A percentile compares a stretch with the other conserved stretches of the same genome.
phyloP scores from a whole-genome alignment of 2,329 filamentous ascomycete species.

The Hypoxylon rubiginosum region DNA sequence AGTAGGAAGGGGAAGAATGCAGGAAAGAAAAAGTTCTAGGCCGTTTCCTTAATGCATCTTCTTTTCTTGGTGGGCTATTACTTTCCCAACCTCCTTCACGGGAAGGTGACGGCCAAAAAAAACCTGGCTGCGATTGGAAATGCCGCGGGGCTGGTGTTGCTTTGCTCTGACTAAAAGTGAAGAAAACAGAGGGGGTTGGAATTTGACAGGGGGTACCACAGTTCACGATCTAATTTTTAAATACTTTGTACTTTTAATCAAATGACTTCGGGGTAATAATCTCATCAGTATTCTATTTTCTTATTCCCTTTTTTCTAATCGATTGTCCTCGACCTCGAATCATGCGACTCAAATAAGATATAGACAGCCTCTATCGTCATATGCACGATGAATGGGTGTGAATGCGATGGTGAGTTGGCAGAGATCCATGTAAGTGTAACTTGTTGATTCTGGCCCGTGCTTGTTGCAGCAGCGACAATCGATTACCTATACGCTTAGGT shows the following conservation, averaged over 20 bases:
- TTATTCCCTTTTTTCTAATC: constrained; percentile 14
- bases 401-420: constrained; percentile 50
- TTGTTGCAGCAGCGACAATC: constrained; percentile 36
- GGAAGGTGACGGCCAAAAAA: constrained; percentile 34
- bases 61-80: constrained; percentile 43
- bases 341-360: constrained; percentile 26
- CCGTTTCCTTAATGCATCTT: constrained; percentile 46
- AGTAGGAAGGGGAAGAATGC: constrained; percentile 23
- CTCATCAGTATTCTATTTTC: constrained; percentile 13
- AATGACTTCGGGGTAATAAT: constrained; percentile 8
- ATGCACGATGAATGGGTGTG: constrained; percentile 34
- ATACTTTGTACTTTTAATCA: constrained; percentile 11
- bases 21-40: constrained; percentile 31
- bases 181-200: constrained; percentile 50
- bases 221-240: constrained; percentile 33
- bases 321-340: constrained; percentile 17
- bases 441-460: constrained; percentile 37
- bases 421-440: constrained; percentile 22
- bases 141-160: constrained; percentile 50
- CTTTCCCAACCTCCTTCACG: constrained; percentile 48
- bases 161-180: constrained; percentile 27
- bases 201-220: constrained; percentile 37
- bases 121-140: constrained; percentile 39
- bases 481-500: constrained; percentile 35
- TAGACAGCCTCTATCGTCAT: constrained; percentile 25